phyloP scores from a whole-genome alignment of 331 rosid species.

The Dryas integrifolia region DNA sequence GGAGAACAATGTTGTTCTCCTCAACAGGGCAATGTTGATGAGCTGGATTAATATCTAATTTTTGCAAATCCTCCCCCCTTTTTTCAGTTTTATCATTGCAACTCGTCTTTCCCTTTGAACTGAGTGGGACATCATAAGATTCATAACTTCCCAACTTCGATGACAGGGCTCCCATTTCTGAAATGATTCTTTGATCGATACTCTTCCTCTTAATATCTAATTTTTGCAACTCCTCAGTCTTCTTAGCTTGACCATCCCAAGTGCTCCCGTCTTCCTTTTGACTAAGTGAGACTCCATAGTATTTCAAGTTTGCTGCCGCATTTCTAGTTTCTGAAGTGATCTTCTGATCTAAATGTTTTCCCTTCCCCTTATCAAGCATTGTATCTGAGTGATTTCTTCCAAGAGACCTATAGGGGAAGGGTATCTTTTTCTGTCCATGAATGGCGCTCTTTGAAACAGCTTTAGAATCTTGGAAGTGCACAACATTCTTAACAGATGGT shows the following conservation, averaged over 20 bases:
- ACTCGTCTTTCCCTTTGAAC: conserved; percentile 36
- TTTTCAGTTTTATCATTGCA: conserved; percentile 33
- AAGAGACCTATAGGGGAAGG: conserved; percentile 34
- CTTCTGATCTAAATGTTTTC: conserved; percentile 25
- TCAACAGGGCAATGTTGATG: conserved; percentile 26
- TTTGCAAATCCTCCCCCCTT: conserved; percentile 34
- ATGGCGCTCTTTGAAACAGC: conserved; percentile 37
- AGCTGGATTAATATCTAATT: conserved; percentile 31
- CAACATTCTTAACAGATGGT: conserved; percentile 32
- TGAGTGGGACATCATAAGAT: conserved; percentile 29
- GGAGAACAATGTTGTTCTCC: conserved; percentile 45
- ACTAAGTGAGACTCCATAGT: conserved; percentile 31
- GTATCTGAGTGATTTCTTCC: conserved; percentile 34
- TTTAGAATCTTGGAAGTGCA: conserved; percentile 37
- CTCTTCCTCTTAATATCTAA: conserved; percentile 42
- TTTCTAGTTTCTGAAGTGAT: conserved; percentile 33
- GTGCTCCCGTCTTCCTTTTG: conserved; percentile 31
- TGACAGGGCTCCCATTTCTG: conserved; percentile 32
- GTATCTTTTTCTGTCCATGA: conserved; percentile 38
- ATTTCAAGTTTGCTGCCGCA: conserved; percentile 33
- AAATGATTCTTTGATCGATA: conserved; percentile 28
- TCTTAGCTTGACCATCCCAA: conserved; percentile 32
- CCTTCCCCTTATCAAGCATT: conserved; percentile 40
- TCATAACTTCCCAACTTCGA: conserved; percentile 35
- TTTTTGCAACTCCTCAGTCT: conserved; percentile 37